phyloP scores from a whole-genome alignment of 306 rosid species.

The Quercus rubra region DNA sequence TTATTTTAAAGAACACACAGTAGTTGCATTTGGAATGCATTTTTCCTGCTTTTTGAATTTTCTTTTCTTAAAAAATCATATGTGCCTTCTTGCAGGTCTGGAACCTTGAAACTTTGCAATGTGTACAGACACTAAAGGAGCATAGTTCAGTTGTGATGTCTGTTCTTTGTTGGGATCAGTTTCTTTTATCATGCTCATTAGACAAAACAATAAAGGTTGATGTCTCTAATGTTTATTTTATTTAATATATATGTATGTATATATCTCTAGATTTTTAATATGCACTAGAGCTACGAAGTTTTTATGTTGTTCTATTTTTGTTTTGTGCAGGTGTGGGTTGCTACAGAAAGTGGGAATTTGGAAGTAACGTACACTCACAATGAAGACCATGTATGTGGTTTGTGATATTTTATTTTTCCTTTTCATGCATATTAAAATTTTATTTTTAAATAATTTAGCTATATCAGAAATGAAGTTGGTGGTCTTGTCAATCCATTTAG shows the following conservation, averaged over 20 bases:
- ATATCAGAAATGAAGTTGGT: background rate
- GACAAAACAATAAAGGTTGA: conserved; percentile 86
- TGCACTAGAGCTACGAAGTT: background rate
- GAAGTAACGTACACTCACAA: conserved; percentile 82
- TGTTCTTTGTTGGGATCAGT: conserved; percentile 97
- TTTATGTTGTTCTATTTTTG: conserved; percentile 1
- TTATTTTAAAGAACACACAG: background rate
- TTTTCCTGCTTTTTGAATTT: background rate
- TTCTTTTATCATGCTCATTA: conserved; percentile 80
- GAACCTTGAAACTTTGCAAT: conserved; percentile 89
- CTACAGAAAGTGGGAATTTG: conserved; percentile 86
- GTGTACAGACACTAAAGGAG: conserved; percentile 81
- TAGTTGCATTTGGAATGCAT: conserved; percentile 2
- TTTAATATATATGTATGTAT: background rate
- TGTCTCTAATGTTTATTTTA: conserved; percentile 9
- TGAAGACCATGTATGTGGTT: conserved; percentile 71
- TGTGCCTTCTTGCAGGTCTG: conserved; percentile 64
- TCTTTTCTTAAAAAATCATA: background rate
- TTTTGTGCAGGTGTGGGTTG: conserved; percentile 80
- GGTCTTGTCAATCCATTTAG: background rate
- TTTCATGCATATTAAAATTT: background rate
- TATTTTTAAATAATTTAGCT: background rate
- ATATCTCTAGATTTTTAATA: background rate
- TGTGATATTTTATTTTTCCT: background rate
- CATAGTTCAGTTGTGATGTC: conserved; percentile 96